Conservation (phyloP, 345 rosid species). For the Eucalyptus grandis region DNA sequence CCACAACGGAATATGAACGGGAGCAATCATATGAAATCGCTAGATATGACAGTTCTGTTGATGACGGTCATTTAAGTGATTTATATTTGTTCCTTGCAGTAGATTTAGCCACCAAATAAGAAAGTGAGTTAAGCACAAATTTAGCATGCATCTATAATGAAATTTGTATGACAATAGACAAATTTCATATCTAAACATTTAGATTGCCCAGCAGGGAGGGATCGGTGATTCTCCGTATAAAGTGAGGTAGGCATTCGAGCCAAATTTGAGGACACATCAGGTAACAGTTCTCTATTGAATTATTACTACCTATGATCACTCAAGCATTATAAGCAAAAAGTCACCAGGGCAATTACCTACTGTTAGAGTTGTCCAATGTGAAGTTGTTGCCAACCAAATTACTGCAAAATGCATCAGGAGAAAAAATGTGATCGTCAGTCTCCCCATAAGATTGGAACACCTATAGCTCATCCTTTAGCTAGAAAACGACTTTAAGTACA, state of each 20-base stretch:
- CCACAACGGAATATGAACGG: background rate
- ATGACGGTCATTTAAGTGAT: rapidly evolving
- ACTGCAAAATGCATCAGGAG: conserved; percentile 20
- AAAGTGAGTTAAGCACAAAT: background rate
- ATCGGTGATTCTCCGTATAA: background rate
- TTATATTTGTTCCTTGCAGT: background rate
- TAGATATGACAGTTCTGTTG: background rate
- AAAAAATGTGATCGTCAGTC: too few species aligned
- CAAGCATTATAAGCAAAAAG: background rate
- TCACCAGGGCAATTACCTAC: conserved; percentile 21
- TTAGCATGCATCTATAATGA: background rate
- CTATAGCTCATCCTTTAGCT: background rate
- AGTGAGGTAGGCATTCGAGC: background rate
- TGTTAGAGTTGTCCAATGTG: conserved; percentile 22
- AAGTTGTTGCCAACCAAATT: conserved; percentile 72
- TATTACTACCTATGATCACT: background rate
- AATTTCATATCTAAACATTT: background rate
- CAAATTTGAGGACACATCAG: background rate
- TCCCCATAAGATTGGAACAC: background rate
- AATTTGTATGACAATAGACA: background rate
- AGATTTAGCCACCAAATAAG: background rate
- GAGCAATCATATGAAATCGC: background rate
- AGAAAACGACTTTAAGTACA: background rate
- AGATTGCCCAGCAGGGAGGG: background rate
- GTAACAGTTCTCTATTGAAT: background rate